phyloP scores from a whole-genome alignment of 2,329 filamentous ascomycete species.

The Penicillium paneum region DNA sequence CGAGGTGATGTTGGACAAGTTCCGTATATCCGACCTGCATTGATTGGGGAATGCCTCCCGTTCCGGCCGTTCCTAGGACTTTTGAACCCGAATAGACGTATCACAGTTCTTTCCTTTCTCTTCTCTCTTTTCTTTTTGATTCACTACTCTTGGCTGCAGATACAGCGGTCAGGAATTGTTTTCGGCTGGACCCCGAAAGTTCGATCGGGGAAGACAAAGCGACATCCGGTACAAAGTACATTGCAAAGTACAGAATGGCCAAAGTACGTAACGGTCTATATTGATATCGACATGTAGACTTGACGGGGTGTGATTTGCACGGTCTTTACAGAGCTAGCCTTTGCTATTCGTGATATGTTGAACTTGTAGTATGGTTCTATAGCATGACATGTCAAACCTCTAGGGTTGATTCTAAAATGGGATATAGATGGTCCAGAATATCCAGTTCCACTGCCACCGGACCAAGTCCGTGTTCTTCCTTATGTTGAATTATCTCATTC shows the following conservation, averaged over 20 bases:
- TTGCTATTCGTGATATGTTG: not conserved
- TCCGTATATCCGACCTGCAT: not conserved
- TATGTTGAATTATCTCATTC: not conserved
- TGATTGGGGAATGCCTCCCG: not conserved
- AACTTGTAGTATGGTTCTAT: not conserved
- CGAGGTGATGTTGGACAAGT: not conserved
- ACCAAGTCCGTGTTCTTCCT: too few relatives aligned
- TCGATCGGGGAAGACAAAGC: not conserved
- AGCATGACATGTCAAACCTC: not conserved
- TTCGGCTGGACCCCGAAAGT: not conserved
- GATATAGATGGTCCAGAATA: not conserved
- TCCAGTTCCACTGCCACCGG: not conserved
- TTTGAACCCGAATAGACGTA: not conserved
- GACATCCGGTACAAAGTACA: not conserved
- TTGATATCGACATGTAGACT: not conserved
- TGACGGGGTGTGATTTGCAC: too few relatives aligned
- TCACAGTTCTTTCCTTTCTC: not conserved
- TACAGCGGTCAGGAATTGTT: not conserved
- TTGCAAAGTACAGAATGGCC: not conserved
- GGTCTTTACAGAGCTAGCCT: not conserved
- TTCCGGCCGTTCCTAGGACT: not conserved
- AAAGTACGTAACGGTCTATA: constrained; percentile 1
- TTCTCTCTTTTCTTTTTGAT: not conserved
- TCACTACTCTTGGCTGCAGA: not conserved
- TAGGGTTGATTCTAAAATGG: not conserved